Base-by-base conservation (phyloP, 352 stramenopile genomes). In the Phytophthora quininea region DNA sequence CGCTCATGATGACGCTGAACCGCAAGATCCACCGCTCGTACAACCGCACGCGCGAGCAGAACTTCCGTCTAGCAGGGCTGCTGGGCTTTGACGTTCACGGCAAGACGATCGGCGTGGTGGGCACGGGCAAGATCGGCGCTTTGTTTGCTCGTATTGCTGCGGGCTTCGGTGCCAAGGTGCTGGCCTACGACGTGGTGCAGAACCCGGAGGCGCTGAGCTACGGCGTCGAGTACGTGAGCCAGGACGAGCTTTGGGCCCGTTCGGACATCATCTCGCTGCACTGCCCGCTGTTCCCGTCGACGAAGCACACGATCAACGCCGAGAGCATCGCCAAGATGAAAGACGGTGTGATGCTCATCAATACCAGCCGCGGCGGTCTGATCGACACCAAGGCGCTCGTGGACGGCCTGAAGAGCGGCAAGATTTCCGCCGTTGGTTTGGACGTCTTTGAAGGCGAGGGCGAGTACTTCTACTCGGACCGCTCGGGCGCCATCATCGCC, bases 231-330 rank as follows among this genome's bases (percentile, higher is more conserved):
- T 64, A 64, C 70, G 69, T 82, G 19, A 64, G 54, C n/a, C 65
- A 78, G 12, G 80, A 89, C 35, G 73, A 86, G 45, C 71, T 89
- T 24, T 78, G 74, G 65, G 58, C 42, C 10, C 58, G 88, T 37
- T 82, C 80, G n/a, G 89, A 97, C 63, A 85, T 97, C 59, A 90
- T 97, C 35, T 91, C 86, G 58, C 77, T 95, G 10, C 84, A 93
- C 70, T 84, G 82, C 59, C 91, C 91, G 11, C 71, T 97, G 1
- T 79, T 96, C 50, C 78, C 79, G 30, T 68, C 72, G 0, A 97
- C 88, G 0, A 77, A 83, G n/a, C 89, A 97, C 73, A 84, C 86
- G 15, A 86, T 97, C 64, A 91, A 95, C 67, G 70, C 77, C 12
- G 71, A 84, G 32, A 85, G 83, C 35, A 79, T 97, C 35, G 62